phyloP scores from a whole-genome alignment of 441 rosid species.

The Mallotus repandus region DNA sequence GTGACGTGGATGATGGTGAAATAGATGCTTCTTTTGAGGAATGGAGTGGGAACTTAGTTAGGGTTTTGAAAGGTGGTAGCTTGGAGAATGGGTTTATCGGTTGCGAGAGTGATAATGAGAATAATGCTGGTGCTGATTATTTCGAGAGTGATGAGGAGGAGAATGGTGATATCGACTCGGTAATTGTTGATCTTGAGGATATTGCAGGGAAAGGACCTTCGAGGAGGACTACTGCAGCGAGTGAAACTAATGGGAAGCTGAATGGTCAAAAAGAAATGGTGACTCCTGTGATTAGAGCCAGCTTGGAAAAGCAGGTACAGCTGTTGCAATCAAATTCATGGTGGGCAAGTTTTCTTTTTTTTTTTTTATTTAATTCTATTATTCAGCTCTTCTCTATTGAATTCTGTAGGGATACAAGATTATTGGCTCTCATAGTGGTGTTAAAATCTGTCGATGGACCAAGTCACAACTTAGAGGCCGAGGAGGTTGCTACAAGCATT shows the following conservation, averaged over 20 bases:
- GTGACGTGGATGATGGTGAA: conserved; percentile 68
- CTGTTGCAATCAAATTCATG: not conserved
- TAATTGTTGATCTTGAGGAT: conserved; percentile 82
- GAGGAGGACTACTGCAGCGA: conserved; percentile 35
- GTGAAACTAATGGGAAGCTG: conserved; percentile 52
- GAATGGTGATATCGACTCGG: conserved; percentile 31
- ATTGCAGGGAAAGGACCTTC: conserved; percentile 91
- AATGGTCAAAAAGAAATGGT: conserved; percentile 80
- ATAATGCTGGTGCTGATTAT: conserved; percentile 35
- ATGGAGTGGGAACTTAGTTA: conserved; percentile 59
- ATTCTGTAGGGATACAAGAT: conserved; percentile 88
- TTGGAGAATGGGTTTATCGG: conserved; percentile 29
- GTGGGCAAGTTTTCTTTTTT: not conserved
- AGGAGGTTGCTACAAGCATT: conserved; percentile 99
- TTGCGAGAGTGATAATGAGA: conserved; percentile 41
- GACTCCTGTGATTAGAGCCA: conserved; percentile 90
- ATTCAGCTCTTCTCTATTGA: conserved; percentile 16
- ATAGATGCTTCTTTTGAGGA: conserved; percentile 55
- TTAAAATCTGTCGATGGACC: conserved; percentile 97
- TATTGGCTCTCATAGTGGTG: conserved; percentile 95
- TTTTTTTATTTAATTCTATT: not conserved
- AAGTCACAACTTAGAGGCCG: conserved; percentile 98
- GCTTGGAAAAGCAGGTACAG: conserved; percentile 84
- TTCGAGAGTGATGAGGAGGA: conserved; percentile 34
- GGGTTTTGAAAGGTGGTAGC: conserved; percentile 48